Base-by-base conservation (phyloP, 352 stramenopile species). In the Phytopythium montanum region DNA sequence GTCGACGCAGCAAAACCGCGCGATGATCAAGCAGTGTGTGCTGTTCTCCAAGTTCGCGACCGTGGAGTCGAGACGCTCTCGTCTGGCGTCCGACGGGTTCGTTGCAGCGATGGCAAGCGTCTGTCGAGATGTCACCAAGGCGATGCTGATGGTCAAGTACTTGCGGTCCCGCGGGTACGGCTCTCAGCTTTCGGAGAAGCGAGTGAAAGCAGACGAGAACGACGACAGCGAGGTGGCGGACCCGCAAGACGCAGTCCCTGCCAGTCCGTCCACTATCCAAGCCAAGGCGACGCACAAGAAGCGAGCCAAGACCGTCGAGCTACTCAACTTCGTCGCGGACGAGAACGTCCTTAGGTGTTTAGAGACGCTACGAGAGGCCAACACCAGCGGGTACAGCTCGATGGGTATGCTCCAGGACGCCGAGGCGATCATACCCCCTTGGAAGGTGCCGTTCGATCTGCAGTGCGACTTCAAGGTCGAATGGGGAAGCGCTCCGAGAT, bases 261-360 rank as follows among this genome's bases (percentile, higher is more conserved):
- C n/a, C 21, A 19, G 5, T 5, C 19, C n/a, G 5, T 14, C 21
- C 42, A 29, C n/a, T 10, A 8, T 0, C 13, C 21, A 29, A 29
- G 39, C 12, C 7, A 34, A 44, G 52, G 28, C 45, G 12, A 42
- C 36, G 26, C 64, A 29, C 28, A 59, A 69, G 12, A 55, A 42
- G 18, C 34, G 64, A 18, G 60, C 54, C 41, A 50, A 74, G 28
- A 59, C 62, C 38, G 55, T 74, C 18, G 28, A 68, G 25, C 55
- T 87, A 34, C 61, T 57, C 23, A 64, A 69, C 16, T 92, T 92
- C 49, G 54, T 76, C 45, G 65, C 81, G 5, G 85, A 94, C 38
- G 76, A 90, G 28, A 92, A 87, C 61, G 72, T 94, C 49, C 66
- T 94, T 23, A 90, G 88, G 56, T 94, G 85, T 60, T 53, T 94